Percentiles rank a stretch among this genome's conserved stretches.
These are phyloP conservation scores for Elaeis oleifera DNA, from an alignment of 202 grass and related monocot genomes.

Conservation along the genomic window DNA sequence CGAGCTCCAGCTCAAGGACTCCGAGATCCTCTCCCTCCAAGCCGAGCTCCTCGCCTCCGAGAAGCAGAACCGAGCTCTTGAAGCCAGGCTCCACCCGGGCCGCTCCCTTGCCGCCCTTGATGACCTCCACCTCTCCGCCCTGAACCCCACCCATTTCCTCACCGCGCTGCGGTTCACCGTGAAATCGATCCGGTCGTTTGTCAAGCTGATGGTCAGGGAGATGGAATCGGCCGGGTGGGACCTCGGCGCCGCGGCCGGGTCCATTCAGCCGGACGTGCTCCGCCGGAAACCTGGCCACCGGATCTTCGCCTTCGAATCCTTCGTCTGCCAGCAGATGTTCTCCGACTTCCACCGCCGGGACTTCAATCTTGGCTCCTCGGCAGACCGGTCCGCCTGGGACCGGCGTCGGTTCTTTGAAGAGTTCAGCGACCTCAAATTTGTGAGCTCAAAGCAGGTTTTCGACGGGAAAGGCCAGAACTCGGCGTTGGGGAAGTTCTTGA, in stretches of 20 bases:
- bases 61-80: slow-evolving; percentile 38
- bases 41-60: slow-evolving; percentile 39
- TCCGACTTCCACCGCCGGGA: slow-evolving; percentile 70
- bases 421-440: slow-evolving; percentile 61
- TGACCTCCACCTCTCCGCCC: slow-evolving; percentile 71
- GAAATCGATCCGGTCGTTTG: slow-evolving; percentile 79
- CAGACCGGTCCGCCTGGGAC: slow-evolving; percentile 56
- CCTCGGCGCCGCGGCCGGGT: slow-evolving; percentile 40
- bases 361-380: slow-evolving; percentile 60
- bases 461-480: slow-evolving; percentile 39
- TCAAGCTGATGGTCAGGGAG: slow-evolving; percentile 51
- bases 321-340: slow-evolving; percentile 79
- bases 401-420: slow-evolving; percentile 66
- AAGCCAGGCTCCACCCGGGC: slow-evolving; percentile 58
- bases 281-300: slow-evolving; percentile 24
- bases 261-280: slow-evolving; percentile 49
- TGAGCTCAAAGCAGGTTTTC: slow-evolving; percentile 35
- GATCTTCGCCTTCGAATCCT: slow-evolving; percentile 73
- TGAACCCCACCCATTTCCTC: slow-evolving; percentile 93
- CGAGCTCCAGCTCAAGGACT: slow-evolving; percentile 42
- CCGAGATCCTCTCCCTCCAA: slow-evolving; percentile 23
- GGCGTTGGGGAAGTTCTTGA: slow-evolving; percentile 61
- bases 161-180: slow-evolving; percentile 61
- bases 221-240: slow-evolving; percentile 75
- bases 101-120: slow-evolving; percentile 66